Evolutionary conservation across 345 rosid species (phyloP).

Genomic region (Boechera retrofracta): DNA sequence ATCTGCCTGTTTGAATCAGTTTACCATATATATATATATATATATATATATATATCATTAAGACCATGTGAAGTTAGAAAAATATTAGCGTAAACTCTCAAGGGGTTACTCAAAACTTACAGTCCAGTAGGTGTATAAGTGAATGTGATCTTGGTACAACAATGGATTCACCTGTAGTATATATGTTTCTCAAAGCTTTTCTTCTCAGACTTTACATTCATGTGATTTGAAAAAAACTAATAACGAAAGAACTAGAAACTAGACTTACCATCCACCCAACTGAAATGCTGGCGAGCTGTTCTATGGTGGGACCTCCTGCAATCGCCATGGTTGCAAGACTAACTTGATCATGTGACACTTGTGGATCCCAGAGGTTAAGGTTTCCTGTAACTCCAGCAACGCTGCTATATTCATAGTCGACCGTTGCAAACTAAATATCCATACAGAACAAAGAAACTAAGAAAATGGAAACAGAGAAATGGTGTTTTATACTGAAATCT

Average conservation of each 20-base stretch:
- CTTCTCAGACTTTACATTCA: background rate
- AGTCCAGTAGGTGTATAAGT: slow-evolving; percentile 40
- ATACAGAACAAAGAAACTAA: slow-evolving; percentile 12
- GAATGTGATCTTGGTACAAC: slow-evolving; percentile 34
- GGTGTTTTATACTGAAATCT: background rate
- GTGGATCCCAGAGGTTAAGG: slow-evolving; percentile 37
- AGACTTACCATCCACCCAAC: slow-evolving; percentile 45
- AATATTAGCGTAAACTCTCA: background rate
- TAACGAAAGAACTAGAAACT: background rate
- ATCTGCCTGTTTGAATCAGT: no score
- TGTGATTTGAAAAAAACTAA: background rate
- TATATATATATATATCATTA: background rate
- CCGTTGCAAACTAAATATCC: slow-evolving; percentile 31
- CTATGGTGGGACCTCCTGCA: slow-evolving; percentile 1
- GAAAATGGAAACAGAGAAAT: slow-evolving; percentile 1
- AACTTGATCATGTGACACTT: slow-evolving; percentile 33
- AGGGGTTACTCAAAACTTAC: slow-evolving; percentile 35
- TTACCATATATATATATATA: no score
- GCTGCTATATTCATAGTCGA: background rate
- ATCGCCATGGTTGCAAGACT: slow-evolving; percentile 37
- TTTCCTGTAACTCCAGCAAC: slow-evolving; percentile 32
- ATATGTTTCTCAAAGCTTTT: background rate
- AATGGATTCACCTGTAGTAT: slow-evolving; percentile 33
- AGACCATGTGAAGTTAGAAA: background rate
- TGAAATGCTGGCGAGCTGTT: slow-evolving; percentile 29